Evolutionary conservation across 257 asterid genomes (phyloP).

Genomic region (Salvia hispanica): DNA sequence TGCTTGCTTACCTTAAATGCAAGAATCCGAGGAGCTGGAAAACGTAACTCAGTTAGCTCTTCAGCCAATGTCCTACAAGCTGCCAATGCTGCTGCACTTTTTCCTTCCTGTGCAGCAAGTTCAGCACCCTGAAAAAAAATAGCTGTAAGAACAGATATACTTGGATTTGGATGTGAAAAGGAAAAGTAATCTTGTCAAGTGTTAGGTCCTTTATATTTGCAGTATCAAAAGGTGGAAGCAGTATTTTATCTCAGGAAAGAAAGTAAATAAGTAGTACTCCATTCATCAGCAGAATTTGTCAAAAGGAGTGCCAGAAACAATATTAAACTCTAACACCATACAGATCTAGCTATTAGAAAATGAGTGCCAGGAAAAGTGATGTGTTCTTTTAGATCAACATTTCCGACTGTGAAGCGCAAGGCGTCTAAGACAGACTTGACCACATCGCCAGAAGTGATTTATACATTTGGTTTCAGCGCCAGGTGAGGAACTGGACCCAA

Average conservation of each 20-base stretch:
- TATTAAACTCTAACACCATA: not conserved
- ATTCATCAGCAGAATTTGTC: not conserved
- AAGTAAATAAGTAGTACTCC: conserved; percentile 13
- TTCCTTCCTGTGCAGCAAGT: conserved; percentile 85
- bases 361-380: too few relatives aligned
- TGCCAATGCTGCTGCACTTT: conserved; percentile 94
- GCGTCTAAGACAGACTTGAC: too few relatives aligned
- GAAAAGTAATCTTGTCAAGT: too few relatives aligned
- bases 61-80: conserved; percentile 99
- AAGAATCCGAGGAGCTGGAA: conserved; percentile 98
- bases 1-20: conserved; percentile 73
- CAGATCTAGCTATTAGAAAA: not conserved
- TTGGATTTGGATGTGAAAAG: not conserved
- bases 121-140: conserved; percentile 72
- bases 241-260: conserved; percentile 2
- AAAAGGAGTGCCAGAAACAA: conserved; percentile 7
- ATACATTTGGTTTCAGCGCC: too few relatives aligned
- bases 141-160: not conserved
- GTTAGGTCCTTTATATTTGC: too few relatives aligned
- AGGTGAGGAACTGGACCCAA: too few relatives aligned
- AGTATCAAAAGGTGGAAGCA: not conserved
- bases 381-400: too few relatives aligned
- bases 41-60: conserved; percentile 90
- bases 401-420: too few relatives aligned
- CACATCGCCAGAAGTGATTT: too few relatives aligned